These are phyloP conservation scores for Colletotrichum spinosum DNA, from an alignment of 2,329 filamentous ascomycete species.

Conservation along the genomic window DNA sequence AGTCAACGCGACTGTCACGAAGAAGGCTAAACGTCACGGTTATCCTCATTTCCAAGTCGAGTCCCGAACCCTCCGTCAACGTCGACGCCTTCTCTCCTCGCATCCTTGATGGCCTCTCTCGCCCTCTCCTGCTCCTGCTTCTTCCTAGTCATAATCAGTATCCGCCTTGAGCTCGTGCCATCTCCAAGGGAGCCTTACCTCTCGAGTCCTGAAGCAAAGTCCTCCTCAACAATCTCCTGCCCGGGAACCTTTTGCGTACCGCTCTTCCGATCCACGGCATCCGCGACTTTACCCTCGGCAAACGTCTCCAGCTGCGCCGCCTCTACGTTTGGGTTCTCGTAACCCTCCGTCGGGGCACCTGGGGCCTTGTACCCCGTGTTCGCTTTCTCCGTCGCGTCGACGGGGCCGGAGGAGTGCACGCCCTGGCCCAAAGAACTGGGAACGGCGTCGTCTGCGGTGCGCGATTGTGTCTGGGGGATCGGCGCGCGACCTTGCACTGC, in stretches of 20 bases:
- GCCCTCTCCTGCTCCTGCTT: conserved; percentile 41
- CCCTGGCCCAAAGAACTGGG: conserved; percentile 39
- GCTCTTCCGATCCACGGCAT: conserved; percentile 41
- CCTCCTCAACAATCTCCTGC: conserved; percentile 36
- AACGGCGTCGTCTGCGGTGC: conserved; percentile 32
- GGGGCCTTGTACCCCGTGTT: conserved; percentile 27
- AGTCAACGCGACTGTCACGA: background rate
- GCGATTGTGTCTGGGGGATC: conserved; percentile 20
- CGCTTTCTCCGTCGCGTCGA: conserved; percentile 37
- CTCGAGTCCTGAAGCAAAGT: conserved; percentile 39
- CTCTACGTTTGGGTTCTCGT: conserved; percentile 41
- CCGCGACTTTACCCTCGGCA: conserved; percentile 42
- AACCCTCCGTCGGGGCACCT: background rate
- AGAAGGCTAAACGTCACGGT: conserved; percentile 20
- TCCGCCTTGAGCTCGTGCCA: background rate
- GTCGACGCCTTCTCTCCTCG: conserved; percentile 36
- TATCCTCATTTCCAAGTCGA: conserved; percentile 17
- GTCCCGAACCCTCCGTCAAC: conserved; percentile 38
- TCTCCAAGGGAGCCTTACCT: conserved; percentile 25
- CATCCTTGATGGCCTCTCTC: conserved; percentile 38
- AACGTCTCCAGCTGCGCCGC: conserved; percentile 42
- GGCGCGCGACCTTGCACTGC: conserved; percentile 31
- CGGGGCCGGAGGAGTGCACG: conserved; percentile 37
- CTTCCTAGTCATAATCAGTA: conserved; percentile 37
- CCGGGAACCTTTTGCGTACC: conserved; percentile 40